phyloP scores from a whole-genome alignment of 495 filamentous ascomycete species.

The Hyaloscypha finlandica region DNA sequence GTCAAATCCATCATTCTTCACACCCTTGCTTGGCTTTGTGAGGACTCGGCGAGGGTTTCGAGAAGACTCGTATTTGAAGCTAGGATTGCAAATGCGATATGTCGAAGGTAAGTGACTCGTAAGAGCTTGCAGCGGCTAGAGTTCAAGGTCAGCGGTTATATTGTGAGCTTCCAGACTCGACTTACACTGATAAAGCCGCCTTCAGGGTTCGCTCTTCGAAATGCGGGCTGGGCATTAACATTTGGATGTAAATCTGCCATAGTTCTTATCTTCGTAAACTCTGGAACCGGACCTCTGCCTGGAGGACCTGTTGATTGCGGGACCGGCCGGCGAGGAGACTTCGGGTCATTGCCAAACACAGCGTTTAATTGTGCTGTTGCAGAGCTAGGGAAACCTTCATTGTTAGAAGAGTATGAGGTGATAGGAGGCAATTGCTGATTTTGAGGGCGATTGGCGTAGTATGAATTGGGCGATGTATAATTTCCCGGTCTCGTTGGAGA shows the following conservation, averaged over 20 bases:
- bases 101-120: conserved; percentile 92
- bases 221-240: conserved; percentile 84
- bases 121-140: conserved; percentile 90
- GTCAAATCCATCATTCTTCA: conserved; percentile 98
- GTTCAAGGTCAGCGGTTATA: neutral
- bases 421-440: conserved; percentile 68
- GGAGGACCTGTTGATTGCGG: conserved; percentile 47
- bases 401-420: conserved; percentile 61
- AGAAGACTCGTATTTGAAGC: conserved; percentile 99
- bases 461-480: conserved; percentile 50
- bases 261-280: conserved; percentile 76
- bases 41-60: conserved; percentile 93
- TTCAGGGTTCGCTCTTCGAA: conserved; percentile 92
- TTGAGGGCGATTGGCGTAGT: conserved; percentile 48
- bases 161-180: conserved; percentile 21
- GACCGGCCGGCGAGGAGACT: conserved; percentile 64
- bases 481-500: conserved; percentile 50
- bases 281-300: conserved; percentile 76
- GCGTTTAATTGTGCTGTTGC: conserved; percentile 69
- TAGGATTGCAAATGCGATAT: conserved; percentile 97
- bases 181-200: conserved; percentile 98
- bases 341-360: conserved; percentile 70
- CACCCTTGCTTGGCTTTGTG: conserved; percentile 98
- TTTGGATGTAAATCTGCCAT: conserved; percentile 77
- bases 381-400: conserved; percentile 65